Evolutionary conservation across 2,329 filamentous ascomycete species (phyloP), one percentile per base, ranked within the genome.

Genomic region (Chaetomiaceae sp.): DNA sequence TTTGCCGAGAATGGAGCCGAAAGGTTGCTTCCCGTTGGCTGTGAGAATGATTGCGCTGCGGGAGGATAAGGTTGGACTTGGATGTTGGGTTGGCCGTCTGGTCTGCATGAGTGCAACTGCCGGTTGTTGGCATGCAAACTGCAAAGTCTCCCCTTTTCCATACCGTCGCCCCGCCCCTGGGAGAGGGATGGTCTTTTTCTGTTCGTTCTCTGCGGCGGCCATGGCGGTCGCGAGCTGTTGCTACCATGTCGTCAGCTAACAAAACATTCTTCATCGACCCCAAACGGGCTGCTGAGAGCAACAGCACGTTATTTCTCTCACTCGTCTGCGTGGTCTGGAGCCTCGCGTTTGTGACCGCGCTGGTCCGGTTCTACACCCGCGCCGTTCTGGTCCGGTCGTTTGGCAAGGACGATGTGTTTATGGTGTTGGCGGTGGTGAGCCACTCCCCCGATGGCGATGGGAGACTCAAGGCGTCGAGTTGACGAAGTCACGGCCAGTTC

Each of bases 371-470:
- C n/a, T 66, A 65, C 40, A 61, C 61, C 15, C 57, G 63, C 11
- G 38, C 62, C 15, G 43, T 59, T 12, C 43, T 66, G 6, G 59
- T 64, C 17, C 57, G 62, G 0, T 61, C 60, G 2, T 66, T 65
- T 47, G 63, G 63, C n/a, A 54, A 60, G 22, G 65, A 67, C 46
- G 65, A 67, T 56, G 58, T 58, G 0, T 58, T 67, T 25, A 65
- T 66, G 47, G 54, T 61, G 9, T 29, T 62, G 14, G 57, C 62
- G 14, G 59, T 62, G 44, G 64, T 65, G 56, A 49, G 57, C 8
- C 7, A 6, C 19, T n/a, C n/a, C n/a, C n/a, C n/a, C n/a, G n/a
- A n/a, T n/a, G n/a, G n/a, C n/a, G n/a, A n/a, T n/a, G n/a, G n/a
- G n/a, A n/a, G n/a, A n/a, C n/a, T n/a, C n/a, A n/a, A n/a, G n/a